Evolutionary conservation across 2,329 filamentous ascomycete genomes (phyloP).

Genomic region (Alternaria gaisen): DNA sequence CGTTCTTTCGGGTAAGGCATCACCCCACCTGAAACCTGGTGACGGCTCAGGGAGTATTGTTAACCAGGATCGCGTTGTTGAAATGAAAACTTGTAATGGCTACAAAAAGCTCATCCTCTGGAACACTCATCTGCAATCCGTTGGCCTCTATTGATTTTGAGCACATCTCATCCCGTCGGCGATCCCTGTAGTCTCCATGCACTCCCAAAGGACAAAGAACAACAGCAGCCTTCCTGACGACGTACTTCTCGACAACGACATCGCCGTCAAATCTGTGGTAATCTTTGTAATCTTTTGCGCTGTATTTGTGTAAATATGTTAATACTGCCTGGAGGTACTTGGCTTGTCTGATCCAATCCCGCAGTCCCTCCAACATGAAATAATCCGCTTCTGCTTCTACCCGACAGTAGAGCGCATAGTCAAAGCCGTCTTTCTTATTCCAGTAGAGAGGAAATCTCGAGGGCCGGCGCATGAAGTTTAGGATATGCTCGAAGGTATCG

Average conservation of each 20-base stretch:
- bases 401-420: conserved; percentile 40
- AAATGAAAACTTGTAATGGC: not conserved
- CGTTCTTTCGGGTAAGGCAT: not conserved
- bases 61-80: not conserved
- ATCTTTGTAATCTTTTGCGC: not conserved
- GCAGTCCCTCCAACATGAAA: conserved; percentile 39
- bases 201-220: not conserved
- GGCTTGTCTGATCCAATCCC: conserved; percentile 37
- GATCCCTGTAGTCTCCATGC: fast-evolving
- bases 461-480: conserved; percentile 15
- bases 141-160: not conserved
- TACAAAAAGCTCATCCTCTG: not conserved
- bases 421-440: conserved; percentile 37
- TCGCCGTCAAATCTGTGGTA: not conserved
- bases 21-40: not conserved
- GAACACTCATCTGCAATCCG: not conserved
- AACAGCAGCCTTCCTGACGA: not conserved
- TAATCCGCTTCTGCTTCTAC: conserved; percentile 44
- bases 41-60: not conserved
- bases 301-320: no score
- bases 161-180: not conserved
- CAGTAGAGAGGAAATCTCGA: conserved; percentile 41
- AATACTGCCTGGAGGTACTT: conserved; percentile 12
- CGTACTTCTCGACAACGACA: not conserved
- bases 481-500: conserved; percentile 34